A percentile compares a stretch with the other conserved stretches of the same genome.
Evolutionary conservation across 768 basidiomycete species (phyloP).

Genomic region (Suillus variegatus): DNA sequence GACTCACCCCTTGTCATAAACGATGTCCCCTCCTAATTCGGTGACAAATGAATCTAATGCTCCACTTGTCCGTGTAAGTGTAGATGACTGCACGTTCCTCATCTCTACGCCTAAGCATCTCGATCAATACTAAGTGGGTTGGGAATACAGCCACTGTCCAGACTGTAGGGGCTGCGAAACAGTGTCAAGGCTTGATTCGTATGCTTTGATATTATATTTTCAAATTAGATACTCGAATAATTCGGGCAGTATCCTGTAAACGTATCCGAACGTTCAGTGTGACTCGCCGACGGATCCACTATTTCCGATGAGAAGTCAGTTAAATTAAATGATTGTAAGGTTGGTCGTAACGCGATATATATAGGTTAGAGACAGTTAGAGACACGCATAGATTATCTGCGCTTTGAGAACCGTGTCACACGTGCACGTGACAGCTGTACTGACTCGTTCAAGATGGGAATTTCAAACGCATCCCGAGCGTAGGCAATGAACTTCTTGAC

Average conservation of each 20-base stretch:
- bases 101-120: constrained; percentile 35
- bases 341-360: background rate
- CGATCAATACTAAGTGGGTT: background rate
- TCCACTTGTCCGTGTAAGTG: constrained; percentile 70
- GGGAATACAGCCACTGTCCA: background rate
- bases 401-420: background rate
- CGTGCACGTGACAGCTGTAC: too few species aligned
- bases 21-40: constrained; percentile 85
- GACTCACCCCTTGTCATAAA: constrained; percentile 88
- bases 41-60: constrained; percentile 90
- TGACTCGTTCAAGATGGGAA: too few species aligned
- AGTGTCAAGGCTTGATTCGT: background rate
- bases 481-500: too few species aligned
- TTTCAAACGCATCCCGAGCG: too few species aligned
- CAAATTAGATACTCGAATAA: background rate
- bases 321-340: background rate
- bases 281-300: background rate
- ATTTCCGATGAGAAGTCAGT: too few species aligned
- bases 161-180: background rate
- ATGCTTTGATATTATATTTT: background rate
- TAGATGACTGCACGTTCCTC: constrained; percentile 79
- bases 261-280: background rate
- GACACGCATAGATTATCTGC: background rate
- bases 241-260: background rate
- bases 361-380: background rate